Base-by-base conservation (phyloP, 192 early-diverging fungal genomes). In the Coemansia sp. region DNA sequence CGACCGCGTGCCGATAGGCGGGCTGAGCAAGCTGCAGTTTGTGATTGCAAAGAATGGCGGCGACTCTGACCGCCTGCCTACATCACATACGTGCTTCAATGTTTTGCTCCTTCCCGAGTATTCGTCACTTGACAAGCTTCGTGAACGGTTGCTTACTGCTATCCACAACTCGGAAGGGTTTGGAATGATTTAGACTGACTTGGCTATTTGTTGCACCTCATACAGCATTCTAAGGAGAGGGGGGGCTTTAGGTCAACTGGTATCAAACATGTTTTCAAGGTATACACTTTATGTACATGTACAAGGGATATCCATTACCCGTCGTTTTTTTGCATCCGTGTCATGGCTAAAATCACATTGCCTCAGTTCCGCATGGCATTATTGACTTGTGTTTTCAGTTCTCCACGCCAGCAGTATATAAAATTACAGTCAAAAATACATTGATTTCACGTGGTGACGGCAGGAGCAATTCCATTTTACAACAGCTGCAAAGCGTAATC, bases 21-120 rank as follows among this genome's bases (percentile, higher is more conserved):
- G 95, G 2, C 75, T 95, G 15, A 85, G 89, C 45, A 92, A 94
- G 61, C 63, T 95, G 53, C 86, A 91, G 48, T 94, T 96, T 82
- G 87, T 94, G 2, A 89, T 95, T 68, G 88, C 91, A 16, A 90
- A 91, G 73, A 93, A 94, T 42, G 93, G 92, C 18, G 87, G 86
- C 7, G 93, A 95, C 70, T 89, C 88, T 31, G 91, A 91, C 74
- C 88, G 94, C 26, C 71, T 97, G 48, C 95, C 95, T 12, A 94
- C 93, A 3, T 91, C 94, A 7, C 94, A 96, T 64, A 97, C 95
- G 0, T 97, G 95, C 76, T 96, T 92, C 68, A 96, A 96, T 74
- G 91, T 92, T 10, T 77, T 97, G 43, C 85, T 95, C 58, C 77
- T 97, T 4, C 91, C 87, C 34, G 92, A 94, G 37, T 97, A 97